Evolutionary conservation across 1,284 basidiomycete genomes (phyloP), one percentile per base, ranked within the genome.

Genomic region (Ustilago hordei): DNA sequence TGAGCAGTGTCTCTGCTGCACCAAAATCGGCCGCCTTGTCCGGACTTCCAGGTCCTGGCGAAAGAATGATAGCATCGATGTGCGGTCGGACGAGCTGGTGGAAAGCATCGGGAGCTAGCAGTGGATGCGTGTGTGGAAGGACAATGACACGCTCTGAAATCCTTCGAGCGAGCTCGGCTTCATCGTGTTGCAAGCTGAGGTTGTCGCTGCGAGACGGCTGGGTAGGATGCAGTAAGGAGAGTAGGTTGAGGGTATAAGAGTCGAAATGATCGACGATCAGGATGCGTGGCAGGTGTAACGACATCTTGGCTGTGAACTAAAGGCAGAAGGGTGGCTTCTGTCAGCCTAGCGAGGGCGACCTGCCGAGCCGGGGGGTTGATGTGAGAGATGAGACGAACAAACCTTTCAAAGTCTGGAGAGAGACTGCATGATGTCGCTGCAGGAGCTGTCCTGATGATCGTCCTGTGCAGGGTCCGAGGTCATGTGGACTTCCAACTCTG

Each of bases 251-350:
- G 43, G 84, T 86, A 57, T 86, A 86, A 3, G 84, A 85, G 69
- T 86, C 84, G 60, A 81, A 74, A 55, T 85, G 84, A 43, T 86
- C 84, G 36, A 86, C 67, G 45, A 86, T 79, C 8, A 84, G 70
- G 53, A 85, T 75, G 23, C 84, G 72, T 1, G 84, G 84, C n/a
- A 82, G 65, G 39, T 66, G 53, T 19, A 68, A 28, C 34, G 62
- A 64, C 66, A 65, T 74, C 13, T 9, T 74, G 19, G 28, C 8
- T 23, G 11, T 8, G 34, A 9, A 0, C 9, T 8, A 13, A 52
- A 36, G 48, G 8, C 32, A 12, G 45, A 7, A 34, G 3, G 35
- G n/a, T 9, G 11, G 8, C 41, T 39, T 7, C 38, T 19, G 23
- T 11, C 13, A 45, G 23, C 19, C n/a, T 45, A 11, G n/a, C 12